Conservation (phyloP, 441 rosid species). For the Dalechampia spathulata region DNA sequence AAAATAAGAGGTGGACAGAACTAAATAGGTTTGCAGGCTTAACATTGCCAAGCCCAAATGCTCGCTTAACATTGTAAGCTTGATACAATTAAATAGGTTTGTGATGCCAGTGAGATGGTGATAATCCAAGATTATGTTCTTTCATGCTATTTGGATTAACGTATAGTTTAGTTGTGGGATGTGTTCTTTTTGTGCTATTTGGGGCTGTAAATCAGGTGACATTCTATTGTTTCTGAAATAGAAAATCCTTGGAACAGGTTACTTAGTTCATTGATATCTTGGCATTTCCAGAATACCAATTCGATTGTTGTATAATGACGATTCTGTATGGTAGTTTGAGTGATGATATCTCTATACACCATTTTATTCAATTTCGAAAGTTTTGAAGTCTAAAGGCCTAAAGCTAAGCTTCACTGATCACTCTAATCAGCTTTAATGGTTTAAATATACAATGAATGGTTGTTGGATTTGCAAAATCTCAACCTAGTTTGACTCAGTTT, state of each 20-base stretch:
- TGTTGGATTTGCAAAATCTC: not conserved
- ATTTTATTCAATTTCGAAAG: not conserved
- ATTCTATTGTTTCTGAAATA: too few species aligned
- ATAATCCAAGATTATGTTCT: not conserved
- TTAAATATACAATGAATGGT: not conserved
- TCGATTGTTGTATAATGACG: not conserved
- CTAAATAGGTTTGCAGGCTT: too few species aligned
- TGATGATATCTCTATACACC: slow-evolving; percentile 1
- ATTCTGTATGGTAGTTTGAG: not conserved
- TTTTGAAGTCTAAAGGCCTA: not conserved
- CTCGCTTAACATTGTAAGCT: not conserved
- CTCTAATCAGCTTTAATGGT: not conserved
- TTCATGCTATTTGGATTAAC: not conserved
- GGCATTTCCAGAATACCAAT: too few species aligned
- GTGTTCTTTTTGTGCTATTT: not conserved
- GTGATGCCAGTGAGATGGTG: not conserved
- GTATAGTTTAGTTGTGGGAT: not conserved
- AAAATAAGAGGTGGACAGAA: too few species aligned
- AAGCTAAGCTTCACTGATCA: not conserved
- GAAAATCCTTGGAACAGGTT: too few species aligned
- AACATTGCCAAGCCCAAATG: too few species aligned
- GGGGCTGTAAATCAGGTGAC: too few species aligned
- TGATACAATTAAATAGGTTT: not conserved
- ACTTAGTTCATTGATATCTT: too few species aligned
- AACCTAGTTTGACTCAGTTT: not conserved